A percentile compares a stretch with the other conserved stretches of the same genome.
Conservation (phyloP, 208 protist species). For the Leishmania tarentolae region DNA sequence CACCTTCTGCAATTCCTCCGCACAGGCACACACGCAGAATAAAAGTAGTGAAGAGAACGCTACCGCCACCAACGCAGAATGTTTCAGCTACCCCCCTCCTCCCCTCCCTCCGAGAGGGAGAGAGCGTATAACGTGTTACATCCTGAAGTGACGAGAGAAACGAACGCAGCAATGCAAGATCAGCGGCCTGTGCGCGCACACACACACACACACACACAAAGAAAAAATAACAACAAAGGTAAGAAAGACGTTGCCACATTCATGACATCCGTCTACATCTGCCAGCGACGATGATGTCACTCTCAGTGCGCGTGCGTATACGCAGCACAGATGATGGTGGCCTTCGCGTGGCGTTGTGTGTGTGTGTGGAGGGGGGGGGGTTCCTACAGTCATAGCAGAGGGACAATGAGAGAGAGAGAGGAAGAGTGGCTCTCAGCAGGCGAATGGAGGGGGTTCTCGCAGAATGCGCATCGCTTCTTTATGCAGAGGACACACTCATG, state of each 20-base stretch:
- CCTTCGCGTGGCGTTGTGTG: too few species aligned
- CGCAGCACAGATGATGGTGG: not conserved
- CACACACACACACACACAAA: constrained; percentile 6
- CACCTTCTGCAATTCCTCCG: too few species aligned
- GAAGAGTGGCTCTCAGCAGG: not conserved
- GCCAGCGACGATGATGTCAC: not conserved
- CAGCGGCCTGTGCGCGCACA: not conserved
- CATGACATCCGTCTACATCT: too few species aligned
- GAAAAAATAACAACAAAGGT: not conserved
- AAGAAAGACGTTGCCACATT: not conserved
- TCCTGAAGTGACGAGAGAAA: not conserved
- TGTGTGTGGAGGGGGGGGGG: too few species aligned
- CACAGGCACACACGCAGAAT: not conserved
- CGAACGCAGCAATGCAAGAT: not conserved
- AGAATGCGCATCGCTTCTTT: not conserved
- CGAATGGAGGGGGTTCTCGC: not conserved
- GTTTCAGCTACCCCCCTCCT: too few species aligned
- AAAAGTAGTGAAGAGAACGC: too few species aligned
- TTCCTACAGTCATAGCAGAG: not conserved
- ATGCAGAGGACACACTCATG: not conserved
- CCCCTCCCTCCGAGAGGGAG: too few species aligned
- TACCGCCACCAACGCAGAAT: too few species aligned
- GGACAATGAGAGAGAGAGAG: not conserved
- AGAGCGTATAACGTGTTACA: not conserved
- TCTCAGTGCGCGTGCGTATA: too few species aligned